Evolutionary conservation across 2,329 filamentous ascomycete genomes (phyloP).

Genomic region (Aspergillus novoparasiticus): DNA sequence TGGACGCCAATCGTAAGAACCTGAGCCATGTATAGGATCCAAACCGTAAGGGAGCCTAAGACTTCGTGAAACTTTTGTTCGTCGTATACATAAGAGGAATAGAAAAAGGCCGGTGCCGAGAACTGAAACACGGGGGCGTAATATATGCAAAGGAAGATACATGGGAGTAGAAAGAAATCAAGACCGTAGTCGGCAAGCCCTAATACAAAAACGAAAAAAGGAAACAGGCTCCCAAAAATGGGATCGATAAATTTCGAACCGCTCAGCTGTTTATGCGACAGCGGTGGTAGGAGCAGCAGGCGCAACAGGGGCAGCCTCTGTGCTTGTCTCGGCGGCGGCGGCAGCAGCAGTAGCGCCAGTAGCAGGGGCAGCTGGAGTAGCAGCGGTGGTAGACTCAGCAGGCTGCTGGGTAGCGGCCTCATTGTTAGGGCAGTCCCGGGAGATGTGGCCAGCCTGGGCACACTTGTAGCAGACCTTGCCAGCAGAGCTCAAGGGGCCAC

Average conservation of each 20-base stretch:
- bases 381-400: conserved; percentile 37
- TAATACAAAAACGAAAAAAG: conserved; percentile 31
- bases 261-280: conserved; percentile 42
- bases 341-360: conserved; percentile 39
- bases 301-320: conserved; percentile 35
- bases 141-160: conserved; percentile 45
- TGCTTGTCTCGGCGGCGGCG: conserved; percentile 41
- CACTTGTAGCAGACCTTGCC: conserved; percentile 99
- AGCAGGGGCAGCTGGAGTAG: conserved; percentile 25
- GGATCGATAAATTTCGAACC: conserved; percentile 16
- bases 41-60: conserved; percentile 36
- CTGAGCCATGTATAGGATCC: conserved; percentile 37
- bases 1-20: conserved; percentile 47
- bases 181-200: conserved; percentile 31
- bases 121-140: conserved; percentile 32
- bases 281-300: conserved; percentile 47
- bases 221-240: conserved; percentile 22
- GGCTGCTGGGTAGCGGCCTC: conserved; percentile 47
- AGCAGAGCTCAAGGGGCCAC: conserved; percentile 89
- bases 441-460: conserved; percentile 93
- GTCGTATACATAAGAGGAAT: conserved; percentile 46
- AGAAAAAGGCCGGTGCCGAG: conserved; percentile 30
- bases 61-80: conserved; percentile 45
- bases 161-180: conserved; percentile 24
- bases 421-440: conserved; percentile 87